Percentiles rank a stretch among this genome's conserved stretches.
These are phyloP conservation scores for Protomyces arabidopsidicola DNA, from an alignment of 1,139 yeast species.

Conservation along the genomic window DNA sequence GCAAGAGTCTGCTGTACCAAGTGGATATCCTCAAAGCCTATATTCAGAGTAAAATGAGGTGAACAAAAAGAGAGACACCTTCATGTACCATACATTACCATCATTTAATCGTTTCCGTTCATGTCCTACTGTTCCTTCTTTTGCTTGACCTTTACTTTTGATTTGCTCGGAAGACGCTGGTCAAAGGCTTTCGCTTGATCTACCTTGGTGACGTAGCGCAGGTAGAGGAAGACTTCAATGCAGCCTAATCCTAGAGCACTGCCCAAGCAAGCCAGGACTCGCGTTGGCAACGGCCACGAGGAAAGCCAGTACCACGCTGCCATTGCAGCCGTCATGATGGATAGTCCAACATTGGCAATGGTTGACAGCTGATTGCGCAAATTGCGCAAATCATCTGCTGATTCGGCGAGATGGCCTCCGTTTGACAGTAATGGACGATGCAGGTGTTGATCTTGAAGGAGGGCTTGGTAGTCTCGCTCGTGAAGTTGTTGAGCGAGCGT, in stretches of 20 bases:
- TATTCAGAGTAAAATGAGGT: neutral
- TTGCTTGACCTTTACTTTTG: neutral
- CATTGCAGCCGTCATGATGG: constrained; percentile 26
- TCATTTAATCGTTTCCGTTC: neutral
- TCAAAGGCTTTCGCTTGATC: constrained; percentile 5
- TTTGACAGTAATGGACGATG: neutral
- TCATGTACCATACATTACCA: neutral
- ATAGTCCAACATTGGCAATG: constrained; percentile 11
- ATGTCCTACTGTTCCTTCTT: neutral
- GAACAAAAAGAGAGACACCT: neutral
- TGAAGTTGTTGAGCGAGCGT: neutral
- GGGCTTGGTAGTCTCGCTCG: neutral
- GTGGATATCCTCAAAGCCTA: neutral
- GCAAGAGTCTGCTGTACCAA: neutral
- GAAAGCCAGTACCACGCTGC: constrained; percentile 25
- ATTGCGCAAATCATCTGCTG: constrained; percentile 1
- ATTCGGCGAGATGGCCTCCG: constrained; percentile 1
- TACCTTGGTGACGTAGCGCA: constrained; percentile 15
- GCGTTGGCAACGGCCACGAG: neutral
- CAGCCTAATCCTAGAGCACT: constrained; percentile 3
- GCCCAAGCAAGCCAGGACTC: constrained; percentile 9
- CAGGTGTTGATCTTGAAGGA: neutral
- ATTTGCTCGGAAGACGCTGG: neutral
- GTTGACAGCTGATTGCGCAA: constrained; percentile 18
- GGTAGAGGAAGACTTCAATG: constrained; percentile 17